Conservation (phyloP, 371 early-diverging fungal species). For the Mortierella polycephala region DNA sequence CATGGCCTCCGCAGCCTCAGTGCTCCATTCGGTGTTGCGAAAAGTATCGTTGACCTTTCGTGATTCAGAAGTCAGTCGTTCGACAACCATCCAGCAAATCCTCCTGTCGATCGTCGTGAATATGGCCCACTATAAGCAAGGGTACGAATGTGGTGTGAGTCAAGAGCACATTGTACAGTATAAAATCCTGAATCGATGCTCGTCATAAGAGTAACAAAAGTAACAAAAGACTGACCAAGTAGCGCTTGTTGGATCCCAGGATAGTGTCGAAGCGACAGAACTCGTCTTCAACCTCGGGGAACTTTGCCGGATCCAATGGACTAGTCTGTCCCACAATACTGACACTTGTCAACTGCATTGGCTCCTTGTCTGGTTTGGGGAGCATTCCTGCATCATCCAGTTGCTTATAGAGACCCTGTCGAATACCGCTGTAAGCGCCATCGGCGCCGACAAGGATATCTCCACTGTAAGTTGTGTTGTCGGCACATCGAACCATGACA, state of each 20-base stretch:
- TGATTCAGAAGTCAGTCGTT: neutral
- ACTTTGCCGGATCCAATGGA: conserved; percentile 4
- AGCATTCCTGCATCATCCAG: neutral
- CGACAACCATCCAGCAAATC: conserved; percentile 1
- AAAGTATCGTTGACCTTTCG: conserved; percentile 4
- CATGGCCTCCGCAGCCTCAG: conserved; percentile 15
- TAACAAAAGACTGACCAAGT: no score
- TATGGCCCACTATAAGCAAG: neutral
- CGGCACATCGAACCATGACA: conserved; percentile 13
- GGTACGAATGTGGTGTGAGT: no score
- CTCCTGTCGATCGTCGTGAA: conserved; percentile 5
- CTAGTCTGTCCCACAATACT: conserved; percentile 32
- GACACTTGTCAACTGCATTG: conserved; percentile 2
- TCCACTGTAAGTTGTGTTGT: conserved; percentile 10
- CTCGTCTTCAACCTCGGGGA: no score
- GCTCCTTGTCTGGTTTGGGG: conserved; percentile 1
- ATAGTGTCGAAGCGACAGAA: no score
- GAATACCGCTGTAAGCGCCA: conserved; percentile 24
- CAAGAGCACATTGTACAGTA: neutral
- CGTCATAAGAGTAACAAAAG: neutral
- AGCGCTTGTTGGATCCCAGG: no score
- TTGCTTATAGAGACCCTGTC: conserved; percentile 17
- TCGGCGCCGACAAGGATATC: conserved; percentile 36
- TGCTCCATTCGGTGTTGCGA: conserved; percentile 7
- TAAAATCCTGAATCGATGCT: neutral